Conservation (phyloP, 345 rosid species). For the Passiflora organensis region DNA sequence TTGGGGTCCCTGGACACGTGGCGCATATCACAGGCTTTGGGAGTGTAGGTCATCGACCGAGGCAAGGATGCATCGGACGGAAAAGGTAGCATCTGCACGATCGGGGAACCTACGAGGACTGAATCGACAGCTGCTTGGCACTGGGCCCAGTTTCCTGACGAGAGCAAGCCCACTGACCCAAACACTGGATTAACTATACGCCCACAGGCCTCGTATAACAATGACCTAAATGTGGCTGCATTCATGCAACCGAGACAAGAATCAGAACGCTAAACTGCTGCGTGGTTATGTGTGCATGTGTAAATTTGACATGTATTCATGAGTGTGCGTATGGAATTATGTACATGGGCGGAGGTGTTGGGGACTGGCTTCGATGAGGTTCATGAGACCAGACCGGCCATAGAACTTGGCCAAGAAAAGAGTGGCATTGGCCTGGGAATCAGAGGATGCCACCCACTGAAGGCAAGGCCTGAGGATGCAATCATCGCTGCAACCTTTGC, state of each 20-base stretch:
- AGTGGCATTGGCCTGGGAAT: slow-evolving; percentile 28
- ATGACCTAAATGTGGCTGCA: slow-evolving; percentile 21
- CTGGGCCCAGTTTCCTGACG: slow-evolving; percentile 22
- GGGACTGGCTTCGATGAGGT: slow-evolving; percentile 20
- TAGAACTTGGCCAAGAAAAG: slow-evolving; percentile 29
- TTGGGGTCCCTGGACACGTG: slow-evolving; percentile 43
- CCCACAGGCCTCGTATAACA: slow-evolving; percentile 25
- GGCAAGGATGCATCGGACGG: slow-evolving; percentile 14
- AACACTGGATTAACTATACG: slow-evolving; percentile 21
- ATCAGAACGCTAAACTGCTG: no score
- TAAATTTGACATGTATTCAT: no score
- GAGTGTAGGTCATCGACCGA: slow-evolving; percentile 31
- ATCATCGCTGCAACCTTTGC: slow-evolving; percentile 23
- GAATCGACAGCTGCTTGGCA: slow-evolving; percentile 41
- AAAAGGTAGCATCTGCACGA: slow-evolving; percentile 24
- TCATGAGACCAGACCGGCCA: slow-evolving; percentile 27
- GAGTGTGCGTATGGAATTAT: no score
- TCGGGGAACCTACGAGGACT: slow-evolving; percentile 43
- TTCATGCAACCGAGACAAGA: no score
- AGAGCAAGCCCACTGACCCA: slow-evolving; percentile 22
- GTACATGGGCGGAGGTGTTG: slow-evolving; percentile 22
- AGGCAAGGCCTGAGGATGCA: slow-evolving; percentile 24
- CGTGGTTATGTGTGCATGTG: no score
- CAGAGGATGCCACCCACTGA: slow-evolving; percentile 20
- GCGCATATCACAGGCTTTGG: slow-evolving; percentile 51